Evolutionary conservation across 192 early-diverging fungal genomes (phyloP), one percentile per base, ranked within the genome.

Genomic region (Backusella westeae): DNA sequence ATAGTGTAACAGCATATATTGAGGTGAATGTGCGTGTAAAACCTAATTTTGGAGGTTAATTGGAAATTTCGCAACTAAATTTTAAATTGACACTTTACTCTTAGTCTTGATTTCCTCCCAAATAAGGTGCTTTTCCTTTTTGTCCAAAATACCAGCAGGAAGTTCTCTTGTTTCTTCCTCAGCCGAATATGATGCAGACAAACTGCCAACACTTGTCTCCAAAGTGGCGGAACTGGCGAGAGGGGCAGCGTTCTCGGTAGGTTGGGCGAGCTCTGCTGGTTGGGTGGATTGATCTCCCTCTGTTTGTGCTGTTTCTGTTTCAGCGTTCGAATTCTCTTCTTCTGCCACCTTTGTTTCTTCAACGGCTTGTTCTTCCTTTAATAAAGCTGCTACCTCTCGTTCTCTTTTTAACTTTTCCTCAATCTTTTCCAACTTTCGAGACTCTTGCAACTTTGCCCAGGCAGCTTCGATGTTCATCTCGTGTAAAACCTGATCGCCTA

Each of bases 101-200:
- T 90, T 86, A 17, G 94, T 70, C 85, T 99, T 99, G 74, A 99
- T 87, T 67, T 96, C 92, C 56, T 94, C 90, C 96, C 96, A 99
- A 82, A 96, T 80, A 53, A 92, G 88, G 21, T 90, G 81, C 75
- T 93, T 94, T 32, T 87, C 78, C 56, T 88, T 86, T 66, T 81
- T 86, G 36, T 81, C 83, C 36, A 79, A 66, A 7, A 74, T 32
- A 63, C 72, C 78, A n/a, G n/a, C 41, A 15, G 68, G 49, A 39
- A 63, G 46, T 21, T 39, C 39, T 8, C 17, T 26, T 23, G 23
- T 1, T n/a, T 71, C 41, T 9, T 38, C 69, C 12, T 42, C 66
- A 39, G 5, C 15, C 14, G 38, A 49, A 35, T 35, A 34, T 32
- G 65, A 46, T 32, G 78, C 66, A 26, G 78, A 67, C 17, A 74